These are phyloP conservation scores for Pseudophaeomoniella oleicola DNA, from an alignment of 2,329 filamentous ascomycete genomes.

Conservation along the genomic window DNA sequence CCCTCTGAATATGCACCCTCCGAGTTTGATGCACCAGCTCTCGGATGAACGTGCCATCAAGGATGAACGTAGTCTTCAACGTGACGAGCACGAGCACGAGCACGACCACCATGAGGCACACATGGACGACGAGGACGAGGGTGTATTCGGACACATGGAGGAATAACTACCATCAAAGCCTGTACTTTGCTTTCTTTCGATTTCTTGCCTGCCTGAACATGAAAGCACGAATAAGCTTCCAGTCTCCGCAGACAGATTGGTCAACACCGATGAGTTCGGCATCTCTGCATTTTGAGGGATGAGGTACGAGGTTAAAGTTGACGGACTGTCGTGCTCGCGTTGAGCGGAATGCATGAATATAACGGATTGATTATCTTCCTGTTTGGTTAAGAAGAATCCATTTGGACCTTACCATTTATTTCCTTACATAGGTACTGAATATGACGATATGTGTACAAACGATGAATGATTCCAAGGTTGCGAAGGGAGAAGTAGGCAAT, in stretches of 20 bases:
- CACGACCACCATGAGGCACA: conserved; percentile 42
- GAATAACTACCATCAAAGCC: conserved; percentile 39
- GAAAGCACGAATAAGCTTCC: conserved; percentile 4
- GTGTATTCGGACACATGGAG: conserved; percentile 94
- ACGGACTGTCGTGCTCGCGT: conserved; percentile 11
- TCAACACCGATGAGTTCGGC: conserved; percentile 13
- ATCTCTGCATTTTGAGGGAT: conserved; percentile 3
- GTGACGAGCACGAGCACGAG: conserved; percentile 53
- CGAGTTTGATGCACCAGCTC: conserved; percentile 29
- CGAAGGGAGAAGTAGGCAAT: too few relatives aligned
- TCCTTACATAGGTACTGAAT: neutral
- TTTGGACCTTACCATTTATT: neutral
- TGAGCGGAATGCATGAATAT: conserved; percentile 10
- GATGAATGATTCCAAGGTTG: neutral
- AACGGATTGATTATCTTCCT: conserved; percentile 1
- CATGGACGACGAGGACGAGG: conserved; percentile 83
- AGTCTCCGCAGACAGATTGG: conserved; percentile 12
- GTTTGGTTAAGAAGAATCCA: neutral
- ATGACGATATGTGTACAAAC: neutral
- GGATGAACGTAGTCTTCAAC: conserved; percentile 52
- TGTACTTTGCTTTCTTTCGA: conserved; percentile 3
- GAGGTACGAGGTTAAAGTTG: conserved; percentile 15
- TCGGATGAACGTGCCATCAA: conserved; percentile 47
- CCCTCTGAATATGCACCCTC: conserved; percentile 27
- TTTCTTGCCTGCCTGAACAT: conserved; percentile 4